Evolutionary conservation across 768 basidiomycete genomes (phyloP).

Genomic region (Pleurotus citrinopileatus): DNA sequence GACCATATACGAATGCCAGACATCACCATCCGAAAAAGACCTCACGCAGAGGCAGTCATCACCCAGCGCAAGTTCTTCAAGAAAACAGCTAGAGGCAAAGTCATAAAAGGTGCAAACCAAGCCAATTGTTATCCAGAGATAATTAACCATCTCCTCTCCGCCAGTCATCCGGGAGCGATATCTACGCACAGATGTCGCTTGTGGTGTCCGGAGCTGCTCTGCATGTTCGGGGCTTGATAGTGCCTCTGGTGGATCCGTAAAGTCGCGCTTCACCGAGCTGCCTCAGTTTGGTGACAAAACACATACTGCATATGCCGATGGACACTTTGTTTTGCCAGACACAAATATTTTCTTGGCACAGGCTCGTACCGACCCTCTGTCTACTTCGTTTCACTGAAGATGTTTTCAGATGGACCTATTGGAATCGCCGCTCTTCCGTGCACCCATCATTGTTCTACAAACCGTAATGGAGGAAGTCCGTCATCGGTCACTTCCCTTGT

Average conservation of each 20-base stretch:
- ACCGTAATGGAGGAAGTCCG: constrained; percentile 97
- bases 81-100: constrained; percentile 91
- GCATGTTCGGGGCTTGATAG: constrained; percentile 39
- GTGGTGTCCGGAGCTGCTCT: constrained; percentile 73
- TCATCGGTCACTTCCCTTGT: constrained; percentile 88
- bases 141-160: neutral
- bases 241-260: constrained; percentile 3
- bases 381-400: neutral
- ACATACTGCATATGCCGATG: constrained; percentile 57
- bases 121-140: neutral
- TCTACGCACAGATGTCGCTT: constrained; percentile 86
- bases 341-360: constrained; percentile 95
- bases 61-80: constrained; percentile 94
- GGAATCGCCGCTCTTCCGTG: constrained; percentile 68
- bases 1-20: constrained; percentile 34
- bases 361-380: constrained; percentile 35
- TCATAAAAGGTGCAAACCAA: constrained; percentile 73
- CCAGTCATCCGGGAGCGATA: constrained; percentile 91
- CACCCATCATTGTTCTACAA: constrained; percentile 88
- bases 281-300: constrained; percentile 55
- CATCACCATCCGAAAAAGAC: constrained; percentile 74
- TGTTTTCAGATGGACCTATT: constrained; percentile 84
- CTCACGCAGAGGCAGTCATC: constrained; percentile 64
- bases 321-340: constrained; percentile 87
- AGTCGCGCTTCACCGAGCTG: constrained; percentile 39